These are phyloP conservation scores for Umbelopsis vinacea DNA, from an alignment of 192 early-diverging fungal species.

Conservation along the genomic window DNA sequence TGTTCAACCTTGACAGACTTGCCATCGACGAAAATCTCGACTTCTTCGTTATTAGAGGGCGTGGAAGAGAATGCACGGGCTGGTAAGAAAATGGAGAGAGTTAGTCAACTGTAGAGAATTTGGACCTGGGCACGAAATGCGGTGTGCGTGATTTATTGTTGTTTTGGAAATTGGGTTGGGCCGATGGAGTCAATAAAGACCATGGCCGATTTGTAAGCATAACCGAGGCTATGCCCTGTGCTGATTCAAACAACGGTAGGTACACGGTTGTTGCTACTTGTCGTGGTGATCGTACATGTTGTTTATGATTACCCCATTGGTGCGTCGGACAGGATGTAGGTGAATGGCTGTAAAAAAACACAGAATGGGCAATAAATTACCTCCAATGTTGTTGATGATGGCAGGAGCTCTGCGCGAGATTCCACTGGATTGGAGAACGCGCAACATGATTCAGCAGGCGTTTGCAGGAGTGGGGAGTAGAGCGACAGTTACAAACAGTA, in stretches of 20 bases:
- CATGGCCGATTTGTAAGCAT: too few relatives aligned
- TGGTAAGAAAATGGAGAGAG: conserved; percentile 18
- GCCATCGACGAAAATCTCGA: conserved; percentile 91
- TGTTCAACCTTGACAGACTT: conserved; percentile 88
- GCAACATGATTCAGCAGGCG: conserved; percentile 22
- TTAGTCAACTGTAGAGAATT: not conserved
- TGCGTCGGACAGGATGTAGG: not conserved
- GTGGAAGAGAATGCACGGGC: conserved; percentile 50
- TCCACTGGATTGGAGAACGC: conserved; percentile 24
- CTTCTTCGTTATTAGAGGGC: conserved; percentile 59
- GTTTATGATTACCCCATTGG: not conserved
- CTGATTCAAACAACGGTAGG: too few relatives aligned
- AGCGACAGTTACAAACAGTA: conserved; percentile 22
- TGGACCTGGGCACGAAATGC: too few relatives aligned
- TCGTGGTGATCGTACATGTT: too few relatives aligned
- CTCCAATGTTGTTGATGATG: conserved; percentile 22
- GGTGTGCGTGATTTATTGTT: too few relatives aligned
- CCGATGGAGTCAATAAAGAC: too few relatives aligned
- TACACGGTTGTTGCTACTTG: too few relatives aligned
- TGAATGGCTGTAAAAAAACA: not conserved
- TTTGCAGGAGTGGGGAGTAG: conserved; percentile 22
- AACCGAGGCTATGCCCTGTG: too few relatives aligned
- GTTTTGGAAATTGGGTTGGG: too few relatives aligned
- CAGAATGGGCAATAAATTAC: not conserved
- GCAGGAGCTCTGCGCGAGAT: conserved; percentile 23